Evolutionary conservation across 257 asterid species (phyloP), one percentile per base, ranked within the genome.

Genomic region (Solanum arcanum): DNA sequence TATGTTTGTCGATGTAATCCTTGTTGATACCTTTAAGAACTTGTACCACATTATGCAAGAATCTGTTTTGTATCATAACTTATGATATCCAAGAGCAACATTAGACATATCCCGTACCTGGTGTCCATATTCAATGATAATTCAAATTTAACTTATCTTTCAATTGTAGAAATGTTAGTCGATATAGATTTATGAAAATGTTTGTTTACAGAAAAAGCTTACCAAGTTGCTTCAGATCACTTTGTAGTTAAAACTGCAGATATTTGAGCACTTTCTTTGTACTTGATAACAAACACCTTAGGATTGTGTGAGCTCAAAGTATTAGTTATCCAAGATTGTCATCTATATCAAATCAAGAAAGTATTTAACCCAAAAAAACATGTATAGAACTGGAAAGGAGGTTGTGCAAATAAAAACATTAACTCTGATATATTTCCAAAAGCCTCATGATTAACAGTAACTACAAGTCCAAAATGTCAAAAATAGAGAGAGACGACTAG

Each of bases 21-120:
- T 47, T 12, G 73, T 35, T 33, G n/a, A 86, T 72, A 96, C 99
- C 98, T 91, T 95, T 95, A 68, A 95, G 90, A 92, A 95, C 98
- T 76, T 97, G 98, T 88, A 95, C 98, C 93, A 94, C 92, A 90
- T 95, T 97, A 92, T 92, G 92, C 41, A 97, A 92, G 66, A 88
- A 92, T 91, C 96, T 86, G 86, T 95, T 97, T 90, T 97, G 98
- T 91, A 90, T 89, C 33, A 93, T 95, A 86, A 95, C 88, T 93
- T 93, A 81, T 94, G 94, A 90, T 94, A 97, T 73, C 94, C 96
- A 44, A 94, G 91, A 84, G 98, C 98, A 90, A 98, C 93, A 78
- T 87, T 47, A 35, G 98, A 94, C 97, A 95, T 94, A 91, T 92
- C 95, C 69, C 88, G 93, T 89, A 97, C 94, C 87, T 95, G 96